Evolutionary conservation across 2,329 filamentous ascomycete species (phyloP), one percentile per base, ranked within the genome.

Genomic region (Alternaria infectoria): DNA sequence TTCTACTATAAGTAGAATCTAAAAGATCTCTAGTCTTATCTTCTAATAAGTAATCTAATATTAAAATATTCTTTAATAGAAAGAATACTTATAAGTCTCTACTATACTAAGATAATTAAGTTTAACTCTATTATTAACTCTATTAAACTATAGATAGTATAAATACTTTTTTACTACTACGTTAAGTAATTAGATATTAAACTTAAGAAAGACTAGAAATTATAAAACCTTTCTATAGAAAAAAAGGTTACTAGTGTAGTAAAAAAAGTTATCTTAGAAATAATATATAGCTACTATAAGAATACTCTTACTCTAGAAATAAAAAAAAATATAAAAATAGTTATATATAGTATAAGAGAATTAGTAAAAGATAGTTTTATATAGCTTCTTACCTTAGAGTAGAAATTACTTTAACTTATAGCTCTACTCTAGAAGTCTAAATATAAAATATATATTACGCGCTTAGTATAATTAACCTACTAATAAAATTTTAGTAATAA

Each of bases 321-420:
- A 40, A 58, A 47, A 17, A 21, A 26, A 58, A 58, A 36, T 23
- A 32, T n/a, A 45, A 58, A 23, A 58, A 51, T 8, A 61, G 44
- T 7, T 54, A 56, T 19, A 55, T 19, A 23, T 61, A 13, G 58
- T 11, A 61, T 56, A 61, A 54, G n/a, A 61, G 23, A 56, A 49
- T 61, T 32, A 11, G 58, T 12, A 28, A 61, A 36, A 61, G 51
- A 44, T 61, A 17, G 58, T 61, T 44, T 56, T 61, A 49, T n/a
- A 28, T 61, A n/a, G 28, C 30, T 26, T 61, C 43, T 50, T 10
- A 61, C 5, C 32, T 61, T 44, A 7, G 43, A 44, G 44, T 61
- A 40, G 25, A 43, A 12, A 61, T 61, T 40, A 30, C 36, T 56
- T 30, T 61, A 10, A 61, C 58, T 30, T 61, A 15, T 9, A 61